Conservation (phyloP, 2,329 filamentous ascomycete species). For the Juglanconis juglandina region DNA sequence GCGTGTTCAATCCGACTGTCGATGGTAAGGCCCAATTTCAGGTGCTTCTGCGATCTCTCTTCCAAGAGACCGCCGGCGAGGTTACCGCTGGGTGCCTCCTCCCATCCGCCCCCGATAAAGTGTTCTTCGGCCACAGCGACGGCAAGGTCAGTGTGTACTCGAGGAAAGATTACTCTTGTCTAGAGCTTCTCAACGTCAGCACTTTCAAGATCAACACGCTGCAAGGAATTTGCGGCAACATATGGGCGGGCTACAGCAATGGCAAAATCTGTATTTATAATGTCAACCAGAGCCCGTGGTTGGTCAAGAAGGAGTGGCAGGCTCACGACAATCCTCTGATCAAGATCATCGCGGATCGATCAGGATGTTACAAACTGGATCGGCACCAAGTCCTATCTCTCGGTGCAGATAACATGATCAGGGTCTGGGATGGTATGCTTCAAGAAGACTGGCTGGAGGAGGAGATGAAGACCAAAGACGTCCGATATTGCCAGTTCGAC, state of each 20-base stretch:
- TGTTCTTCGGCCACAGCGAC: constrained; percentile 89
- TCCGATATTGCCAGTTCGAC: constrained; percentile 80
- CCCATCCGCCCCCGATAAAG: constrained; percentile 69
- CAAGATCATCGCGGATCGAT: constrained; percentile 72
- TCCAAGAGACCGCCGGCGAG: constrained; percentile 73
- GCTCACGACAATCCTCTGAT: constrained; percentile 82
- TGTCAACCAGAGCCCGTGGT: constrained; percentile 77
- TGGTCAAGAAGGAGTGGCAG: constrained; percentile 89
- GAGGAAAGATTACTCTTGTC: constrained; percentile 67
- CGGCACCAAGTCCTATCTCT: constrained; percentile 81
- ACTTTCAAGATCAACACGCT: constrained; percentile 93
- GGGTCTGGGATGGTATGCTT: constrained; percentile 87
- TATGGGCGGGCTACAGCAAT: constrained; percentile 95
- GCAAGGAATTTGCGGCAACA: constrained; percentile 71
- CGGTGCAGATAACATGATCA: constrained; percentile 80
- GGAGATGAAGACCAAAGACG: constrained; percentile 80
- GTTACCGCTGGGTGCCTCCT: constrained; percentile 80
- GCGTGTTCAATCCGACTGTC: constrained; percentile 73
- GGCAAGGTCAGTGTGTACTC: constrained; percentile 96
- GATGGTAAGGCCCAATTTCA: constrained; percentile 70
- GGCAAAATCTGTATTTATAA: constrained; percentile 95
- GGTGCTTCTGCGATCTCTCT: constrained; percentile 67
- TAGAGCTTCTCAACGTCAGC: constrained; percentile 81
- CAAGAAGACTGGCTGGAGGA: constrained; percentile 93
- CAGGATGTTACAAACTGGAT: constrained; percentile 81